A percentile compares a stretch with the other conserved stretches of the same genome.
These are phyloP conservation scores for Phragmites australis DNA, from an alignment of 176 grass and related monocot species.

Conservation along the genomic window DNA sequence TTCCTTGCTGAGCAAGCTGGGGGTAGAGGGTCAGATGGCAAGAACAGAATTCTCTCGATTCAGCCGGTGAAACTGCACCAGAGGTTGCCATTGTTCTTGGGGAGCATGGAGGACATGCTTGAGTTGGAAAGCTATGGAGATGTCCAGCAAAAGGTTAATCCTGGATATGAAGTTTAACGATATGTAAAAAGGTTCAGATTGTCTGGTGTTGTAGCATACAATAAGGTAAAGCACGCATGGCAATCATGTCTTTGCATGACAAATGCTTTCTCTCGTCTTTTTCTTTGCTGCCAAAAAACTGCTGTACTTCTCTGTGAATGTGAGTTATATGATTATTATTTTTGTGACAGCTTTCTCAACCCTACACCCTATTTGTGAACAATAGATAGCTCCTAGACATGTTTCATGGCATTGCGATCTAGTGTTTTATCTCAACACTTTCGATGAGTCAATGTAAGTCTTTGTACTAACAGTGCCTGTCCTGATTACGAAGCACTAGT, in stretches of 20 bases:
- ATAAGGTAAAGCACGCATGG: not conserved
- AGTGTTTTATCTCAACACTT: not conserved
- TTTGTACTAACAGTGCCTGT: not conserved
- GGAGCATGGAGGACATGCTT: constrained; percentile 82
- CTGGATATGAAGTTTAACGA: constrained; percentile 77
- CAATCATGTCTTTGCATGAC: not conserved
- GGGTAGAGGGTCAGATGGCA: constrained; percentile 85
- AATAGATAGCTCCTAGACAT: not conserved
- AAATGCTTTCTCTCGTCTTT: not conserved
- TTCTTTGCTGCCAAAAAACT: not conserved
- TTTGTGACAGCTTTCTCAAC: not conserved
- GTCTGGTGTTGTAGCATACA: constrained; percentile 11
- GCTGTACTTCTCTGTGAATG: not conserved
- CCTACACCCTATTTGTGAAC: not conserved
- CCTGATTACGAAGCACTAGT: too few species aligned
- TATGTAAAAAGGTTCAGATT: not conserved
- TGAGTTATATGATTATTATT: not conserved
- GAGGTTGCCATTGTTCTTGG: constrained; percentile 82
- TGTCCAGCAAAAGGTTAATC: constrained; percentile 95
- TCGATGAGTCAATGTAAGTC: not conserved
- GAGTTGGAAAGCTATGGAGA: constrained; percentile 88
- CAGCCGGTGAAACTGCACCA: constrained; percentile 95
- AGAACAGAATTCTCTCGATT: constrained; percentile 69
- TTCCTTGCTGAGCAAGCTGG: constrained; percentile 85
- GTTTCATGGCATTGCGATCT: not conserved